Conservation (phyloP, 805 yeast genomes). For the Cyberlindnera maritima region DNA sequence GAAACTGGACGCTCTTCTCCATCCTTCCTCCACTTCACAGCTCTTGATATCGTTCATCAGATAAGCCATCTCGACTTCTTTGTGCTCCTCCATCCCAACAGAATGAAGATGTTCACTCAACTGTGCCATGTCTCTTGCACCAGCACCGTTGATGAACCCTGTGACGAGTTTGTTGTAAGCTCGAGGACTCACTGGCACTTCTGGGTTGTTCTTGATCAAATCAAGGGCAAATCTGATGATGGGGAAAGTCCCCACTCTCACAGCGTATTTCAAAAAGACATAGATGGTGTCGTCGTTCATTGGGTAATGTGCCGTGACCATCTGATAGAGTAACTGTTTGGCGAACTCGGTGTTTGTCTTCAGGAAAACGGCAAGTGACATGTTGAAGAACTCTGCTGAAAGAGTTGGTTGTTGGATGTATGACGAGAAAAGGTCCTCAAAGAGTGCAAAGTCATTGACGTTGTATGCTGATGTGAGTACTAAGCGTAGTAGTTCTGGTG, state of each 20-base stretch:
- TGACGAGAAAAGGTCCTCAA: constrained; percentile 20
- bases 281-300: constrained; percentile 22
- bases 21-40: constrained; percentile 5
- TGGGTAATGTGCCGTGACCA: constrained; percentile 26
- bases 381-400: constrained; percentile 17
- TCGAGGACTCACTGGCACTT: constrained; percentile 18
- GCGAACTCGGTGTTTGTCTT: constrained; percentile 25
- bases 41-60: constrained; percentile 6
- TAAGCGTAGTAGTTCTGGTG: not conserved
- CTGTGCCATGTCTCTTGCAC: constrained; percentile 10
- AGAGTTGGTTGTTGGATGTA: constrained; percentile 18
- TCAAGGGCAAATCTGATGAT: constrained; percentile 22
- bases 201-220: constrained; percentile 20
- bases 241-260: constrained; percentile 19
- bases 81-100: not conserved
- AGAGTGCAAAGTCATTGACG: constrained; percentile 4
- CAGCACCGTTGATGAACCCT: constrained; percentile 13
- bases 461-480: constrained; percentile 7
- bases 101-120: constrained; percentile 1
- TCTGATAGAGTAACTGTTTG: constrained; percentile 27
- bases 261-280: constrained; percentile 19
- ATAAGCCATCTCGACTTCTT: constrained; percentile 12
- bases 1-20: constrained; percentile 1
- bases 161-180: constrained; percentile 17
- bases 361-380: constrained; percentile 23